Conservation (phyloP, 225 moss, liverwort and hornwort genomes). For the Bryoerythrophyllum caledonicum region DNA sequence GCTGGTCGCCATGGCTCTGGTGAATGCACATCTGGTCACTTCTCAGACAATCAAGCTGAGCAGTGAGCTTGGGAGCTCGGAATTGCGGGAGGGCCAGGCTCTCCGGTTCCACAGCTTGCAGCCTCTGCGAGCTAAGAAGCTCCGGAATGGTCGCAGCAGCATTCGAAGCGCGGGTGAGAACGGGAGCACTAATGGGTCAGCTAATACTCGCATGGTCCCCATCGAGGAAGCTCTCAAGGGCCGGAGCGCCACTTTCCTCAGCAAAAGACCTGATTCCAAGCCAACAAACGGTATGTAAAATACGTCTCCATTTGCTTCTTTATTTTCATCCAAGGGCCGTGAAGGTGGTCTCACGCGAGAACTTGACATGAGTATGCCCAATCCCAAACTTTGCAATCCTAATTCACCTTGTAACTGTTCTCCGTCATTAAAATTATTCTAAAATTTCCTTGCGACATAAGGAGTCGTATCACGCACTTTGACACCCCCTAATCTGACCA, state of each 20-base stretch:
- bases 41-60: constrained; percentile 9
- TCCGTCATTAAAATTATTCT: too few species aligned
- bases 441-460: too few species aligned
- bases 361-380: too few species aligned
- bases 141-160: not conserved
- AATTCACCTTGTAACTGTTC: too few species aligned
- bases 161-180: constrained; percentile 40
- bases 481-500: too few species aligned
- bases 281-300: constrained; percentile 36
- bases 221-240: constrained; percentile 81
- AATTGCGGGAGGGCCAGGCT: constrained; percentile 27
- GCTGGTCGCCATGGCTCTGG: constrained; percentile 34
- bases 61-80: constrained; percentile 25
- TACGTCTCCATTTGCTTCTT: not conserved
- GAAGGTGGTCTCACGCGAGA: too few species aligned
- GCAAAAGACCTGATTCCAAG: constrained; percentile 33
- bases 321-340: not conserved
- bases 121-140: constrained; percentile 16
- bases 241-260: constrained; percentile 47
- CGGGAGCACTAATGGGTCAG: constrained; percentile 38
- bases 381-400: too few species aligned
- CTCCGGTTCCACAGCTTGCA: constrained; percentile 22
- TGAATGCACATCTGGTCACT: constrained; percentile 39
- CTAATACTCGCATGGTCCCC: constrained; percentile 70
- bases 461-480: too few species aligned